Base-by-base conservation (phyloP, 108 stramenopile genomes). In the Mayamaea pseudoterrestris region DNA sequence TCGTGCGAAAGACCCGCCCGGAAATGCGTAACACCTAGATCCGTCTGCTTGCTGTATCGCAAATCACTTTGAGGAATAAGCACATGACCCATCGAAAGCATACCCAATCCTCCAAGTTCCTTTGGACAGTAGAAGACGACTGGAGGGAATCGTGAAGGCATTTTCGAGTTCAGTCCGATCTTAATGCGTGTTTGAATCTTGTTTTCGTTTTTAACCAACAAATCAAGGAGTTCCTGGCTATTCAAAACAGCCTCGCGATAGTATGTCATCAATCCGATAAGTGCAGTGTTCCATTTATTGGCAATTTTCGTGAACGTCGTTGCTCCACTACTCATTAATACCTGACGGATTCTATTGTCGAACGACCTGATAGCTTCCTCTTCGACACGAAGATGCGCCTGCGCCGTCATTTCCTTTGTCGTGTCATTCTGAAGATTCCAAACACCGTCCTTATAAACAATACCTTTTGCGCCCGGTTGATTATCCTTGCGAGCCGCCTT, bases 141-240 rank as follows among this genome's bases (percentile, higher is more conserved):
- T 0, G 90, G 90, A 49, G 90, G 90, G 41, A 86, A 86, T 27
- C 84, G 80, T 47, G 86, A 90, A 30, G 96, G 96, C 93, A 97
- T 96, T 71, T 99, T 99, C 66, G 92, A 93, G 83, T 99, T 99
- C 54, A 99, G 57, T 9, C 96, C 98, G 54, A 99, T 99, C 81
- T 99, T 97, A 71, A 99, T 95, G 44, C 98, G 73, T 39, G 96
- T 99, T 57, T 99, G 98, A 48, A 99, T 97, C 71, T 99, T 99
- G 69, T 97, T 99, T 61, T 99, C 98, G 59, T 96, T 97, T 73
- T 97, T 99, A 22, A 96, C 94, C 37, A 96, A 81, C 37, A 96
- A 53, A 61, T 96, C 94, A 47, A 97, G 85, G 3, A 97, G 73
- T 59, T 98, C 95, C 65, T 94, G 94, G 13, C 96, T 99, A 51